These are phyloP conservation scores for Debaryomyces subglobosus DNA, from an alignment of 1,139 yeast genomes.

Conservation along the genomic window DNA sequence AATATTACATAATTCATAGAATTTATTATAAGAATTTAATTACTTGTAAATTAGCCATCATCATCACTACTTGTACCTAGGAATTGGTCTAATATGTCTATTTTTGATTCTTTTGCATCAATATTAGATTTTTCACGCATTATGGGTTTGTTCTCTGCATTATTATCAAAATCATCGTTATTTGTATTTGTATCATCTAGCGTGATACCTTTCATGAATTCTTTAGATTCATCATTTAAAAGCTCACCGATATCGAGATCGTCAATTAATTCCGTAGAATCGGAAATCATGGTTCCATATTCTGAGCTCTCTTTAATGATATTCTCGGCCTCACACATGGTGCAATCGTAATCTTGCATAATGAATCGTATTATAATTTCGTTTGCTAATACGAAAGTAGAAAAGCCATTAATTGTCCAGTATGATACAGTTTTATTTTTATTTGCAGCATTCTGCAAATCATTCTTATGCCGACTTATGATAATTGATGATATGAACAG, in stretches of 20 bases:
- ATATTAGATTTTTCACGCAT: not conserved
- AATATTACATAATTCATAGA: not conserved
- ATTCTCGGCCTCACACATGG: constrained; percentile 46
- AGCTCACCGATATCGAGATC: constrained; percentile 29
- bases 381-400: constrained; percentile 63
- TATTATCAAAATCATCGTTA: not conserved
- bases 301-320: constrained; percentile 53
- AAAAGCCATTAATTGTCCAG: constrained; percentile 63
- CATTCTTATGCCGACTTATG: constrained; percentile 26
- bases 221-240: constrained; percentile 16
- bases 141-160: not conserved
- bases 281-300: constrained; percentile 56
- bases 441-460: constrained; percentile 27
- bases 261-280: constrained; percentile 35
- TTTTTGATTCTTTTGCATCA: not conserved
- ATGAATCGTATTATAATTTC: constrained; percentile 59
- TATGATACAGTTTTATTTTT: constrained; percentile 52
- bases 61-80: constrained; percentile 2
- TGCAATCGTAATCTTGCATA: constrained; percentile 46
- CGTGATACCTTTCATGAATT: constrained; percentile 15
- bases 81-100: not conserved
- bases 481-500: constrained; percentile 48
- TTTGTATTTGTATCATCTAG: not conserved
- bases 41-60: too few relatives aligned
- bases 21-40: too few relatives aligned